phyloP scores from a whole-genome alignment of 2,329 filamentous ascomycete genomes.

The Trichoderma sp. region DNA sequence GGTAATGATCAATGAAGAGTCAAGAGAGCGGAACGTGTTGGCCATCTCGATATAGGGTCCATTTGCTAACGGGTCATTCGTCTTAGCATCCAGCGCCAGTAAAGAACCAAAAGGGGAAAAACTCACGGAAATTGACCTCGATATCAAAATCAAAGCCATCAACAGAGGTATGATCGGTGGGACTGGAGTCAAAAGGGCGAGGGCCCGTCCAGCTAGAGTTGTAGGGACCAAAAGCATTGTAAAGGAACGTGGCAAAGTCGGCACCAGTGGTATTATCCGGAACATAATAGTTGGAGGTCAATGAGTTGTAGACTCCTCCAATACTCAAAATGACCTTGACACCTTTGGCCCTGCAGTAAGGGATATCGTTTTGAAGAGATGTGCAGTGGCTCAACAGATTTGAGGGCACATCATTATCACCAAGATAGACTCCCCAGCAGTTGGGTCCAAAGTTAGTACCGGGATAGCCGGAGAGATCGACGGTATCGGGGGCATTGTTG shows the following conservation, averaged over 20 bases:
- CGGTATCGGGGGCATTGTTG: slow-evolving; percentile 44
- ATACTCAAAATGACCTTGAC: slow-evolving; percentile 51
- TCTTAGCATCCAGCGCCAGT: background rate
- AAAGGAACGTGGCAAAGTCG: slow-evolving; percentile 46
- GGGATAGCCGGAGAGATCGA: slow-evolving; percentile 43
- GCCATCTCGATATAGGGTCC: slow-evolving; percentile 46
- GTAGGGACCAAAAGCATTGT: slow-evolving; percentile 46
- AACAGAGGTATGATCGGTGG: slow-evolving; percentile 37
- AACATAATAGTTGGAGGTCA: slow-evolving; percentile 42
- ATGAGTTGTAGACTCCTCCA: slow-evolving; percentile 39
- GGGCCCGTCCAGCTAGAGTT: slow-evolving; percentile 40
- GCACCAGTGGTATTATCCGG: slow-evolving; percentile 38
- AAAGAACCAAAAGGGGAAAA: background rate
- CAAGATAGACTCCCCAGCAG: slow-evolving; percentile 41
- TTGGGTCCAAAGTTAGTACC: slow-evolving; percentile 48
- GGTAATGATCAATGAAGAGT: slow-evolving; percentile 44
- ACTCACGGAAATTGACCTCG: slow-evolving; percentile 42
- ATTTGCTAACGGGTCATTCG: slow-evolving; percentile 36
- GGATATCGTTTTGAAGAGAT: slow-evolving; percentile 45
- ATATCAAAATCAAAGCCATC: slow-evolving; percentile 52
- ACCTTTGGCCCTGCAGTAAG: slow-evolving; percentile 47
- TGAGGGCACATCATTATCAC: slow-evolving; percentile 34
- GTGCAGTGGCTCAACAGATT: slow-evolving; percentile 44
- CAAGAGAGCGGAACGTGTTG: slow-evolving; percentile 41
- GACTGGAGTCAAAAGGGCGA: slow-evolving; percentile 45